Conservation (phyloP, 108 stramenopile species). For the Pseudonitzschia multistriata region DNA sequence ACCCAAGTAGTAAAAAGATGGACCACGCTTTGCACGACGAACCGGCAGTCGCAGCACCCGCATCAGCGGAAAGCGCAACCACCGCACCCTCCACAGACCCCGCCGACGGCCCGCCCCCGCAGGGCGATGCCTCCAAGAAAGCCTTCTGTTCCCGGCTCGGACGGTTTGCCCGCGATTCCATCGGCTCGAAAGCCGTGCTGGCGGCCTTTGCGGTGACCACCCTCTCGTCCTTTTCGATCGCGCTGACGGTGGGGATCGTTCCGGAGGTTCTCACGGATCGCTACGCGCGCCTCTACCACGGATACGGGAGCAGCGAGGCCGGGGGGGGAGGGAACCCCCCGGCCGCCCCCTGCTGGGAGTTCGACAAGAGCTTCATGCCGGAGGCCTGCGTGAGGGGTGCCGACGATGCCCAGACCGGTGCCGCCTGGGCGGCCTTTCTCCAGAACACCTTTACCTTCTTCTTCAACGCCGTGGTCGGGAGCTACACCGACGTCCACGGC, state of each 20-base stretch:
- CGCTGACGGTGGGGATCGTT: slow-evolving; percentile 55
- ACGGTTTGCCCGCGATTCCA: slow-evolving; percentile 11
- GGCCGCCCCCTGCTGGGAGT: slow-evolving; percentile 32
- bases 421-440: slow-evolving; percentile 48
- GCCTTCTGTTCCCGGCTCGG: neutral
- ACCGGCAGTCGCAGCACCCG: no score
- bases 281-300: slow-evolving; percentile 70
- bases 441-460: slow-evolving; percentile 49
- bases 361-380: slow-evolving; percentile 42
- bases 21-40: no score
- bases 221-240: slow-evolving; percentile 41
- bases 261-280: slow-evolving; percentile 69
- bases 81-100: no score
- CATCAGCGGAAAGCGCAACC: no score
- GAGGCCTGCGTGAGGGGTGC: slow-evolving; percentile 60
- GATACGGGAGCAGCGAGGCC: slow-evolving; percentile 32
- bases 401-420: slow-evolving; percentile 66
- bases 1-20: no score
- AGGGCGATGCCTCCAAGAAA: no score
- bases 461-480: slow-evolving; percentile 64
- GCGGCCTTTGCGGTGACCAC: slow-evolving; percentile 12
- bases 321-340: neutral
- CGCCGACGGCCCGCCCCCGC: no score
- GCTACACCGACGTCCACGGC: slow-evolving; percentile 64
- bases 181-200: slow-evolving; percentile 10